Evolutionary conservation across 805 yeast genomes (phyloP), one percentile per base, ranked within the genome.

Genomic region (Hanseniaspora vineae): DNA sequence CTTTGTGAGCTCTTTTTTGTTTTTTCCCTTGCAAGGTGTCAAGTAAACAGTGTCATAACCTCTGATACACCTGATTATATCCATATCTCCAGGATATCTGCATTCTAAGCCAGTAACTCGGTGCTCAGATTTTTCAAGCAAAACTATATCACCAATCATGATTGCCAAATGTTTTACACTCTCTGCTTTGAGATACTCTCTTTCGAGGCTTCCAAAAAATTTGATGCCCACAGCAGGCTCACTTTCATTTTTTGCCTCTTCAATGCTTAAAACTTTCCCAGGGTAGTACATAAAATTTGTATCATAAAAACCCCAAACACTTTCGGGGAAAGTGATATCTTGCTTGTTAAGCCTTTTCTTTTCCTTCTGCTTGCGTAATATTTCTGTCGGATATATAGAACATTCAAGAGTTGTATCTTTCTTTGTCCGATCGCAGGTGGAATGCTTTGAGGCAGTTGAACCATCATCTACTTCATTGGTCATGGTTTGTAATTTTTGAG

Each of bases 221-320:
- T n/a, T n/a, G 5, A 37, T 17, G 19, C 40, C 40, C 3, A 37
- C 40, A 9, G 17, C 12, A 37, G 12, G 6, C 6, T 10, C 17
- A 15, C 12, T 14, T 4, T 37, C 40, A 17, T 37, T 18, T 6
- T 17, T 10, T 6, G 6, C 6, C 5, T 53, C 51, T 4, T 54
- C 49, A 6, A 64, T 44, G 1, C 29, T 23, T 8, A 23, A 23
- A 23, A 77, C 56, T 2, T 58, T 55, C 0, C 81, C 85, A 0
- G 84, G 75, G 51, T 72, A 77, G 58, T 68, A 67, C 43, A 69
- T 51, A 42, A 53, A 57, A 49, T 62, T 71, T 40, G 73, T 65
- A 48, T 70, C 68, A 52, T 69, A 71, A 14, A 68, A 66, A 12
- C 76, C 77, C 81, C 81, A 79, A 1, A 78, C 80, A 42, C 75